Conservation (phyloP, 2,329 filamentous ascomycete species). For the Parafenestella ontariensis region DNA sequence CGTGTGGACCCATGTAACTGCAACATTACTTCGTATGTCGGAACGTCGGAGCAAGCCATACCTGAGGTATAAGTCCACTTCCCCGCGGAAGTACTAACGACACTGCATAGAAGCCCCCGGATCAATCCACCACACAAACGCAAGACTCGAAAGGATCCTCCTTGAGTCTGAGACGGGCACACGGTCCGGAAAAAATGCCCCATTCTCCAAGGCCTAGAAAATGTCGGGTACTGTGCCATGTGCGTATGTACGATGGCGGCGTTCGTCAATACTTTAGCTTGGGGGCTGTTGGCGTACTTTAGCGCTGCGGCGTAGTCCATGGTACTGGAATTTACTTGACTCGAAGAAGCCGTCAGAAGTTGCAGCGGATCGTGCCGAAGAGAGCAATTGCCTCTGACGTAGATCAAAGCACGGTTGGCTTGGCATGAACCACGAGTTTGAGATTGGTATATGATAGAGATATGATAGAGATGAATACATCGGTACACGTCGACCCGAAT, state of each 20-base stretch:
- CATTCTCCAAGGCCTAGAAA: no score
- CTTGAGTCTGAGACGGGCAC: no score
- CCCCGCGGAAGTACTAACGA: no score
- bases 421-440: not conserved
- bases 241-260: not conserved
- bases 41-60: no score
- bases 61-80: no score
- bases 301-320: not conserved
- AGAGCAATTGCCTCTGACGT: not conserved
- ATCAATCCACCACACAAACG: no score
- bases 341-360: not conserved
- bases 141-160: no score
- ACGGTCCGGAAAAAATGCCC: no score
- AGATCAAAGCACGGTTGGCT: not conserved
- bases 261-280: not conserved
- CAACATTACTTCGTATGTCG: no score
- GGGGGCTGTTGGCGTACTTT: not conserved
- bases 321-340: not conserved
- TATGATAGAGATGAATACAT: no score
- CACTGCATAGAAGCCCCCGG: no score
- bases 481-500: not conserved
- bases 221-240: not conserved
- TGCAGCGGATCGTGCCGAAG: not conserved
- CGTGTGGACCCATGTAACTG: no score
- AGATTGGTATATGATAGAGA: not conserved